Percentiles rank a stretch among this genome's conserved stretches.
Evolutionary conservation across 2,329 filamentous ascomycete species (phyloP).

Genomic region (Paraphaeosphaeria minitans): DNA sequence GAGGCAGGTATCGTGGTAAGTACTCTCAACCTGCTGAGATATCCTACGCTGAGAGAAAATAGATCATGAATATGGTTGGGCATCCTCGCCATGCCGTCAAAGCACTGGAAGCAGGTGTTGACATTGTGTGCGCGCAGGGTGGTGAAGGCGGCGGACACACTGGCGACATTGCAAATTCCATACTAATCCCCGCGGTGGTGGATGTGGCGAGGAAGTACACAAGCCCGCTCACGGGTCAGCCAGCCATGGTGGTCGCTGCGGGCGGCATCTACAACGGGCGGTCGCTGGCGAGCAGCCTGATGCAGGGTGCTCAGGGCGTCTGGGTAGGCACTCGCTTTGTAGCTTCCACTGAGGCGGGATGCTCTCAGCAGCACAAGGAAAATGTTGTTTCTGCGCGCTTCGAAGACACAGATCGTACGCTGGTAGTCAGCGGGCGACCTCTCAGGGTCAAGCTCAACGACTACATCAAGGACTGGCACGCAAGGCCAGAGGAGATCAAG

Average conservation of each 20-base stretch:
- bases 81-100: conserved; percentile 90
- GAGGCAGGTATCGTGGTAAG: conserved; percentile 69
- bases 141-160: conserved; percentile 95
- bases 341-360: conserved; percentile 78
- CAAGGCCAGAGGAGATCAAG: conserved; percentile 73
- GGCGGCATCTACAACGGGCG: conserved; percentile 86
- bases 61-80: conserved; percentile 96
- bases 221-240: conserved; percentile 70
- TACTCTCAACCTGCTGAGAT: neutral
- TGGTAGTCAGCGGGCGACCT: conserved; percentile 82
- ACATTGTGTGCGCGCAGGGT: conserved; percentile 90
- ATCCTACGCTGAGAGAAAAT: neutral
- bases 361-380: conserved; percentile 80
- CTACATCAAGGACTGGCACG: conserved; percentile 83
- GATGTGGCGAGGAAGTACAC: conserved; percentile 78
- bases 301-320: conserved; percentile 85
- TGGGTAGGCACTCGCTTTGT: conserved; percentile 97
- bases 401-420: conserved; percentile 78
- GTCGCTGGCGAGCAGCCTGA: conserved; percentile 77
- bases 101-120: conserved; percentile 82
- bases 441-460: conserved; percentile 81
- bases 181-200: conserved; percentile 84
- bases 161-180: conserved; percentile 81
- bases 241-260: conserved; percentile 83
- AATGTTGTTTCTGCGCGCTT: conserved; percentile 80